Base-by-base conservation (phyloP, 2,329 filamentous ascomycete genomes). In the Alternaria sp. region DNA sequence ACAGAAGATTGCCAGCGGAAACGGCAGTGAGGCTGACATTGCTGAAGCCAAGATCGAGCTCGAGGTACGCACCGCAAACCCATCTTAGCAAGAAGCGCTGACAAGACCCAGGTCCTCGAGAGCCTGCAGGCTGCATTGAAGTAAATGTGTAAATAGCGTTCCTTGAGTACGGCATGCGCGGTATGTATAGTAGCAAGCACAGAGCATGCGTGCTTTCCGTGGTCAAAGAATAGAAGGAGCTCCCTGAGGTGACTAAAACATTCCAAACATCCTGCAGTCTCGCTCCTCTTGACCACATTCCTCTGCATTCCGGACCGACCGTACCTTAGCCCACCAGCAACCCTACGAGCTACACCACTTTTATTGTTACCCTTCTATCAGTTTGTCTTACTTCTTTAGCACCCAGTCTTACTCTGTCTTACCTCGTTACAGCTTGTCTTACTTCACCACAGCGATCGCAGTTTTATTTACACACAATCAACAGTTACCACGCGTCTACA, bases 31-130 rank as follows among this genome's bases (percentile, higher is more conserved):
- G 89, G 91, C 93, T 85, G 96, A 98, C 80, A 92, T 98, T 84
- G 95, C 95, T 70, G 96, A 99, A 89, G 96, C 96, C 73, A 98
- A 97, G 89, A 95, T 99, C 81, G 95, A 98, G 88, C 85, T 99
- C 74, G 96, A 99, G 93, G 95, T 97, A 84, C 80, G 86, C 74
- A 32, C 9, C 6, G 15, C 19, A 8, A 5, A 19, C 12, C 5
- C 57, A 80, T 8, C 30, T 10, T 50, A 46, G 32, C 57, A 59
- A 44, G 50, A 47, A 19, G 32, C 49, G 53, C 73, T 87, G 76
- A 87, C 76, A 68, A 23, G 21, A 25, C 10, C 47, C 69, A 94
- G 91, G 91, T 95, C 77, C 87, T 96, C 75, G 92, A 96, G 88
- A 92, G 88, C 81, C 87, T 96, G 77, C 90, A 93, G 84, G 89